phyloP scores from a whole-genome alignment of 75 land plant genomes.

The Ceratopteris richardii region DNA sequence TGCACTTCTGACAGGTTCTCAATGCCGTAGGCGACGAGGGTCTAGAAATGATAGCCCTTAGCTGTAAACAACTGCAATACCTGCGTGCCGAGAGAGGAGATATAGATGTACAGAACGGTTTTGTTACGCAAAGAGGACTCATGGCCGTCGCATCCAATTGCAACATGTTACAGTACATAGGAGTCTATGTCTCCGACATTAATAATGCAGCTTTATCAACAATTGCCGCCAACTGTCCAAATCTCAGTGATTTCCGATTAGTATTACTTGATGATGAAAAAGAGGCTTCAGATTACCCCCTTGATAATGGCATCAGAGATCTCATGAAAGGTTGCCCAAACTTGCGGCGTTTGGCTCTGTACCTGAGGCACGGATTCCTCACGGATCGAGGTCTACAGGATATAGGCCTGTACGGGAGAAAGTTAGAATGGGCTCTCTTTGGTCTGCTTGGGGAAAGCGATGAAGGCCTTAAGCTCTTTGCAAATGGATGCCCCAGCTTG shows the following conservation, averaged over 20 bases:
- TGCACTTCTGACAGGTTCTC: too few relatives aligned
- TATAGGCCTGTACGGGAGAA: slow-evolving; percentile 65
- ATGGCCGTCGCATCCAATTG: slow-evolving; percentile 30
- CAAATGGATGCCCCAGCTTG: slow-evolving; percentile 63
- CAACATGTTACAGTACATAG: slow-evolving; percentile 20
- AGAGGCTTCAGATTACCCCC: slow-evolving; percentile 17
- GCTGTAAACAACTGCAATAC: slow-evolving; percentile 7
- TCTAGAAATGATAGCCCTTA: too few relatives aligned
- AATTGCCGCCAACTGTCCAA: slow-evolving; percentile 26
- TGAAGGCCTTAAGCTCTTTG: slow-evolving; percentile 48
- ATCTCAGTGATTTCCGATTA: slow-evolving; percentile 28
- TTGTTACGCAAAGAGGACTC: slow-evolving; percentile 38
- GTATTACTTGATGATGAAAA: slow-evolving; percentile 16
- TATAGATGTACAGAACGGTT: slow-evolving; percentile 16
- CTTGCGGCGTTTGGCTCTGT: slow-evolving; percentile 62
- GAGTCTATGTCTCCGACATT: slow-evolving; percentile 38
- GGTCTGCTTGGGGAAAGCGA: slow-evolving; percentile 81
- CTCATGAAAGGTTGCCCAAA: slow-evolving; percentile 36
- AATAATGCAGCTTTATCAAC: slow-evolving; percentile 30
- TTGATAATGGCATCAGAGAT: slow-evolving; percentile 26
- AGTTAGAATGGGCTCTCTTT: slow-evolving; percentile 81
- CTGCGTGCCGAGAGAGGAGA: slow-evolving; percentile 27
- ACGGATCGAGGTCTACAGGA: slow-evolving; percentile 71
- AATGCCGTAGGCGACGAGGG: too few relatives aligned
- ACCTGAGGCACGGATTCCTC: slow-evolving; percentile 65